Evolutionary conservation across 805 yeast genomes (phyloP).

Genomic region (Lipomyces lipofer): DNA sequence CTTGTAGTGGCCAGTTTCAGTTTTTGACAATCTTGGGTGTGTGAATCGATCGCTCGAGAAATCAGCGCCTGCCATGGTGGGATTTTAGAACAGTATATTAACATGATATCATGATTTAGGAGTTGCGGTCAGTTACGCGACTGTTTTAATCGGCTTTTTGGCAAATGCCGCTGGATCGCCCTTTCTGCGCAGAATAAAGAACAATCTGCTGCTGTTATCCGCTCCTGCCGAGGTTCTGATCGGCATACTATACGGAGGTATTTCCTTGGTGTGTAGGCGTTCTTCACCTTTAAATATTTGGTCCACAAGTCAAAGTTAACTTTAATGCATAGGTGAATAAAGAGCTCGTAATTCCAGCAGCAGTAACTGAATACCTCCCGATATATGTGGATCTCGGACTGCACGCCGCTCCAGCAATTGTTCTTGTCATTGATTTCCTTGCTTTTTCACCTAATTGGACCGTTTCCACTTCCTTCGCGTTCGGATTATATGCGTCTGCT

Average conservation of each 20-base stretch:
- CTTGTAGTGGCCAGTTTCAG: conserved; percentile 23
- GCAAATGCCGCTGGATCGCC: conserved; percentile 15
- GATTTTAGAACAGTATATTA: neutral
- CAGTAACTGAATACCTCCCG: conserved; percentile 12
- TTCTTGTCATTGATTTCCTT: conserved; percentile 18
- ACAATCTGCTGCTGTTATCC: conserved; percentile 7
- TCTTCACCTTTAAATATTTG: neutral
- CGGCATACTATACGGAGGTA: conserved; percentile 19
- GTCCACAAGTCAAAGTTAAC: neutral
- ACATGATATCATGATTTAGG: conserved; percentile 1
- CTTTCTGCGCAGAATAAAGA: conserved; percentile 9
- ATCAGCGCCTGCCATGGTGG: neutral
- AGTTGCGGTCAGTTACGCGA: conserved; percentile 17
- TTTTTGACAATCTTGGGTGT: conserved; percentile 24
- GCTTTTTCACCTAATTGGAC: conserved; percentile 19
- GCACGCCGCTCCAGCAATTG: conserved; percentile 26
- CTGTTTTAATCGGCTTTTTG: conserved; percentile 20
- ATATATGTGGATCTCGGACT: conserved; percentile 19
- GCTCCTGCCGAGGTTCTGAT: conserved; percentile 24
- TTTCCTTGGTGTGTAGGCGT: conserved; percentile 8
- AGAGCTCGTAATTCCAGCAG: conserved; percentile 15
- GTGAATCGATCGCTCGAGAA: neutral
- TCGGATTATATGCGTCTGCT: conserved; percentile 5
- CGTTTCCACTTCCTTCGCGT: neutral
- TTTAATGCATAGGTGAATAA: conserved; percentile 7